phyloP scores from a whole-genome alignment of 306 rosid genomes.

The Prunus davidiana region DNA sequence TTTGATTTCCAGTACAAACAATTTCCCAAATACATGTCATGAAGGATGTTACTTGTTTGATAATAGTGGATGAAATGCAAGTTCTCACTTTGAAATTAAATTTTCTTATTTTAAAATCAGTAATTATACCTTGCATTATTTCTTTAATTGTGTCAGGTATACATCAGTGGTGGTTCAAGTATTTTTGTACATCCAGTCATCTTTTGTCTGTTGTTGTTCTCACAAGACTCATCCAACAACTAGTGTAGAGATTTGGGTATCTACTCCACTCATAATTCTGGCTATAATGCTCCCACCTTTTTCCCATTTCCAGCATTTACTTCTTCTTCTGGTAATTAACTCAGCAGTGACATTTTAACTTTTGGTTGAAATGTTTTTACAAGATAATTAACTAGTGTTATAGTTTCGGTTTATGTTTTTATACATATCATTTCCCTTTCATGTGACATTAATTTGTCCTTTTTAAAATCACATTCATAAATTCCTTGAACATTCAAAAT shows the following conservation, averaged over 20 bases:
- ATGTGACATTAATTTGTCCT: too few relatives aligned
- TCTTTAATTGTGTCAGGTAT: neutral
- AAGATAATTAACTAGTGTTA: too few relatives aligned
- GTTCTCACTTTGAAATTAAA: neutral
- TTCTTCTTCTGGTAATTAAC: neutral
- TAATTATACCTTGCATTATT: neutral
- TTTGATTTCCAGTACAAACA: neutral
- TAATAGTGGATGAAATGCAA: neutral
- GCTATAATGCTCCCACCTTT: neutral
- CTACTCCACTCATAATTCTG: neutral
- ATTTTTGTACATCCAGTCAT: neutral
- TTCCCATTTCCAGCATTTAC: neutral
- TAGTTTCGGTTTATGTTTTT: too few relatives aligned
- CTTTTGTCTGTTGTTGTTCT: neutral
- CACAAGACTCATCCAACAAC: neutral
- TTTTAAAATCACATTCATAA: too few relatives aligned
- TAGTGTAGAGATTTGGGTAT: neutral
- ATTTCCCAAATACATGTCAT: neutral
- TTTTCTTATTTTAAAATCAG: neutral
- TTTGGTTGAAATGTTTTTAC: too few relatives aligned
- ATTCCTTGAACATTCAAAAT: too few relatives aligned
- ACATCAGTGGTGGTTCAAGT: neutral
- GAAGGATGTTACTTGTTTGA: neutral
- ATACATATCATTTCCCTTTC: too few relatives aligned
- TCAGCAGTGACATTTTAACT: too few relatives aligned